phyloP scores from a whole-genome alignment of 306 rosid genomes.

The Cicer arietinum region DNA sequence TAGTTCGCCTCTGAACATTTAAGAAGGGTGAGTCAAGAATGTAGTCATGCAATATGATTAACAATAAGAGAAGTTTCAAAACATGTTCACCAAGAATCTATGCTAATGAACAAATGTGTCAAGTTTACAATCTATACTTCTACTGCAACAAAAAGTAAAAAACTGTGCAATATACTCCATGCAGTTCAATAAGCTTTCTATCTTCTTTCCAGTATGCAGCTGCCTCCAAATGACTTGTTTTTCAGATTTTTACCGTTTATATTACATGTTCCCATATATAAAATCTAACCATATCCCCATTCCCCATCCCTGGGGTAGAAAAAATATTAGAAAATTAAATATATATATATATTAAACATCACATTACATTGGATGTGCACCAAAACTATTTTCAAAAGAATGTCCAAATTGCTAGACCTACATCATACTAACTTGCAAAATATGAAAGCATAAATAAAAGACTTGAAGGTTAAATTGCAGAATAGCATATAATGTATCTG shows the following conservation, averaged over 20 bases:
- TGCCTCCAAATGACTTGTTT: constrained; percentile 17
- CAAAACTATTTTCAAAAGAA: constrained; percentile 25
- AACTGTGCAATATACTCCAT: constrained; percentile 17
- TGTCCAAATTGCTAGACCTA: constrained; percentile 4
- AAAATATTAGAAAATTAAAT: neutral
- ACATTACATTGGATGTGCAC: constrained; percentile 4
- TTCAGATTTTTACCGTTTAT: constrained; percentile 5
- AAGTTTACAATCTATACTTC: constrained; percentile 16
- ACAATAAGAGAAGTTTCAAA: constrained; percentile 24
- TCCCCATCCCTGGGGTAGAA: neutral
- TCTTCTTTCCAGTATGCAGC: constrained; percentile 20
- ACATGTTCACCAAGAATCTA: constrained; percentile 9
- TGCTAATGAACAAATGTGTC: constrained; percentile 6
- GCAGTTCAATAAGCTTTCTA: neutral
- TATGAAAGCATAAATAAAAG: neutral
- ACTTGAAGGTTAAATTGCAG: neutral
- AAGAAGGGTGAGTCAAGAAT: constrained; percentile 30
- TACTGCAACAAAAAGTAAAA: constrained; percentile 1
- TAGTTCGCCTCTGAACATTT: constrained; percentile 63
- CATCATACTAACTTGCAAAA: constrained; percentile 11
- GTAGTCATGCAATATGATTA: constrained; percentile 8
- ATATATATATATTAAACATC: neutral
- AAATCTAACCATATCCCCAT: constrained; percentile 13
- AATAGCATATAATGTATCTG: neutral
- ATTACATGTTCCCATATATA: neutral